Conservation (phyloP, 768 basidiomycete genomes). For the Cystoderma amianthinum region DNA sequence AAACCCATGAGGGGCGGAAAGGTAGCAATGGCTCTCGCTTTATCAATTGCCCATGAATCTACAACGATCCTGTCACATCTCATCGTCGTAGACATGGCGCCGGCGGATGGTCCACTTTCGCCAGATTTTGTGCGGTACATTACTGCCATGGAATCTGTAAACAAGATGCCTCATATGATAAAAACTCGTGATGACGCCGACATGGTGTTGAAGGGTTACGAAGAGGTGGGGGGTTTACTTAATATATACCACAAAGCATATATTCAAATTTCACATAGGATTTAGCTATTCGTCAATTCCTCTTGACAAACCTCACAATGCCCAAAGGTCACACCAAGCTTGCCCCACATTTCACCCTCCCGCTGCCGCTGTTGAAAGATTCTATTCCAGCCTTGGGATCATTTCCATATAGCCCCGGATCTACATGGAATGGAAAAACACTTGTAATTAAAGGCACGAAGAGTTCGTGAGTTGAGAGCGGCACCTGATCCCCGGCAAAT, state of each 20-base stretch:
- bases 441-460: conserved; percentile 73
- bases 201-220: conserved; percentile 50
- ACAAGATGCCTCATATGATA: conserved; percentile 42
- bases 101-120: conserved; percentile 43
- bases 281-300: conserved; percentile 60
- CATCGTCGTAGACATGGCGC: conserved; percentile 76
- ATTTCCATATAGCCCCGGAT: conserved; percentile 65
- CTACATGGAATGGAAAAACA: conserved; percentile 43
- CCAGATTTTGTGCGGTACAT: conserved; percentile 60
- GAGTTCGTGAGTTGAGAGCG: conserved; percentile 41
- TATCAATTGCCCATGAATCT: conserved; percentile 24
- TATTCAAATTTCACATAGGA: conserved; percentile 35
- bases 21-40: conserved; percentile 62
- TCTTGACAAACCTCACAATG: conserved; percentile 82
- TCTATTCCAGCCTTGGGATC: conserved; percentile 60
- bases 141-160: conserved; percentile 64
- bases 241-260: background rate
- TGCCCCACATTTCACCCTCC: conserved; percentile 52
- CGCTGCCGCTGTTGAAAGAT: conserved; percentile 52
- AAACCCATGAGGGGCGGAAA: conserved; percentile 64
- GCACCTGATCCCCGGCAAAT: background rate
- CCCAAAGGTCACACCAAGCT: conserved; percentile 19
- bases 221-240: conserved; percentile 38
- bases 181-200: conserved; percentile 60
- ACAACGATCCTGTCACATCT: conserved; percentile 36